Base-by-base conservation (phyloP, 768 basidiomycete species). In the Cyathus striatus region DNA sequence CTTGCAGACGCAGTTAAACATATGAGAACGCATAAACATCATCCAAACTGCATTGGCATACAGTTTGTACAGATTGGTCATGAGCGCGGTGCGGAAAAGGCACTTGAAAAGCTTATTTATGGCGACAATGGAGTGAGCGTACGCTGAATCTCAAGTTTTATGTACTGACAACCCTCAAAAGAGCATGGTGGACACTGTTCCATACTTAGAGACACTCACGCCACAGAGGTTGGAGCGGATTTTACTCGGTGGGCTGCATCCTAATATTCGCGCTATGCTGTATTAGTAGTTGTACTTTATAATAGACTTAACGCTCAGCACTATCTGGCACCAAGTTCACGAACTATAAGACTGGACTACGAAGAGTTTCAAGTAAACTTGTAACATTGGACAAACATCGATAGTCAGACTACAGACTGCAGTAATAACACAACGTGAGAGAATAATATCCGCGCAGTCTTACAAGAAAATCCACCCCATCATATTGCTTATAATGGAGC, bases 51-150 rank as follows among this genome's bases (percentile, higher is more conserved):
- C 24, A 53, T 63, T 23, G 60, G 58, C 10, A 53, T 65, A 12
- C 61, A 65, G 38, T 56, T 65, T 36, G 60, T 63, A 3, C 64
- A 65, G 40, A 60, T 65, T n/a, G 64, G 60, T 23, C 48, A 61
- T 32, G 58, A 59, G 26, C 20, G 35, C 5, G 20, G 41, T 1
- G 58, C 58, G 4, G 48, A 49, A n/a, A 37, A 30, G 2, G 59
- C 50, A 7, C 46, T 65, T 21, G 46, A 50, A 25, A 44, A 52
- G 21, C 49, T 65, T 23, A 55, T 57, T 37, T 46, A 54, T 20
- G 52, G 58, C n/a, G 52, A 57, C 25, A 52, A 61, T 24, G 57
- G 56, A 22, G 61, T 61, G 46, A 41, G 57, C 41, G 0, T 30
- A 27, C 18, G 7, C 14, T 23, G 7, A 4, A 25, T 13, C 24